Evolutionary conservation across 108 stramenopile genomes (phyloP).

Genomic region (Skeletonema potamos): DNA sequence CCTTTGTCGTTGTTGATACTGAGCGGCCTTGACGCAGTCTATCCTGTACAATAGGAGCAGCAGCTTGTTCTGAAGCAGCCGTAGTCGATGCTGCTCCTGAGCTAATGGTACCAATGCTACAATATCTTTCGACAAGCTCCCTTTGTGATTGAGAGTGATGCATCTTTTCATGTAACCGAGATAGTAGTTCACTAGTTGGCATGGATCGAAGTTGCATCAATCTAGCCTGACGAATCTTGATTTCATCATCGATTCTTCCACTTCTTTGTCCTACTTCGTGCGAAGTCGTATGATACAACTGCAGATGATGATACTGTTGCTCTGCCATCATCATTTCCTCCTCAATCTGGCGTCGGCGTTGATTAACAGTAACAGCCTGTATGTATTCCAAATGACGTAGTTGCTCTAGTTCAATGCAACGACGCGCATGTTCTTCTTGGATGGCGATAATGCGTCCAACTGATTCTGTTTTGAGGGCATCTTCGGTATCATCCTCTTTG

Average conservation of each 20-base stretch:
- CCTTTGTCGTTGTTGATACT: too few relatives aligned
- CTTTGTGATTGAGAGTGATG: background rate
- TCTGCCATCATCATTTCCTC: background rate
- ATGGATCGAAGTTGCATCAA: background rate
- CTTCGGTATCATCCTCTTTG: background rate
- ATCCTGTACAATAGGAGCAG: background rate
- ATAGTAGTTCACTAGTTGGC: background rate
- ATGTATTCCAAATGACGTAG: background rate
- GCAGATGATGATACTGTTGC: background rate
- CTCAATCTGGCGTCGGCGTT: background rate
- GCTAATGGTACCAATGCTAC: background rate
- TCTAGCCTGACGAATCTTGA: background rate
- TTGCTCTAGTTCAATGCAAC: background rate
- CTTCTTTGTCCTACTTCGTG: background rate
- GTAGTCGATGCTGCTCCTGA: background rate
- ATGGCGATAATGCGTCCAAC: background rate
- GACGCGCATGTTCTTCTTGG: background rate
- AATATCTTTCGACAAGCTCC: background rate
- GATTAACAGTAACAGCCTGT: background rate
- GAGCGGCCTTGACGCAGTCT: too few relatives aligned
- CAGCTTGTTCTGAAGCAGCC: background rate
- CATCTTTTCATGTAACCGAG: background rate
- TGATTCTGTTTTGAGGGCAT: background rate
- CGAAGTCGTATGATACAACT: background rate
- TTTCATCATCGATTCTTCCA: background rate